Evolutionary conservation across 2,329 filamentous ascomycete species (phyloP).

Genomic region (Aspergillus piperis): DNA sequence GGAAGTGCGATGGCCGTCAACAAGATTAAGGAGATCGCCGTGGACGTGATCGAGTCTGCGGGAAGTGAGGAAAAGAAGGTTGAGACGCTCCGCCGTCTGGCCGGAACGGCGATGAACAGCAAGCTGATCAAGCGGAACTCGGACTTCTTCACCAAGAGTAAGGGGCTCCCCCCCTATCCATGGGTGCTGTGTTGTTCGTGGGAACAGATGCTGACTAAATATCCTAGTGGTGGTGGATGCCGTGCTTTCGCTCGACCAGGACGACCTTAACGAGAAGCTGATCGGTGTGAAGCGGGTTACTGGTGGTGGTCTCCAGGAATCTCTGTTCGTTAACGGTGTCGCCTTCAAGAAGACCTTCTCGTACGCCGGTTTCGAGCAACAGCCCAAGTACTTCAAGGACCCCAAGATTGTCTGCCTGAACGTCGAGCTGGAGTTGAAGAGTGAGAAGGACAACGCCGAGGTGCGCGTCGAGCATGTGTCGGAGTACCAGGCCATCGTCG

Average conservation of each 20-base stretch:
- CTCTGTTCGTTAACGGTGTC: conserved; percentile 94
- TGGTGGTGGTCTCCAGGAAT: conserved; percentile 92
- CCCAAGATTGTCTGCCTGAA: conserved; percentile 97
- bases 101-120: conserved; percentile 97
- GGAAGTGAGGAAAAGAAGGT: conserved; percentile 81
- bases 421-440: conserved; percentile 97
- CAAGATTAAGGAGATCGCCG: conserved; percentile 97
- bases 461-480: conserved; percentile 97
- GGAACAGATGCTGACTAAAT: conserved; percentile 19
- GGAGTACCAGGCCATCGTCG: conserved; percentile 98
- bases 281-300: conserved; percentile 99
- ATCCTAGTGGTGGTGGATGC: conserved; percentile 90
- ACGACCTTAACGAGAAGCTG: conserved; percentile 95
- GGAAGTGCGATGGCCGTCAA: conserved; percentile 90
- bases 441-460: conserved; percentile 98
- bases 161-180: conserved; percentile 4
- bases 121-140: conserved; percentile 98
- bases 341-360: conserved; percentile 99
- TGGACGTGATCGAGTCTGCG: conserved; percentile 66
- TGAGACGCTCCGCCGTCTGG: conserved; percentile 86
- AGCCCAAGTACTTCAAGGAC: conserved; percentile 91
- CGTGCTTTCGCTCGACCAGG: conserved; percentile 91
- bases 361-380: conserved; percentile 98
- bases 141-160: conserved; percentile 96
- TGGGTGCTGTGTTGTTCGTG: background rate